phyloP scores from a whole-genome alignment of 768 basidiomycete genomes.

The Tricholoma matsutake region DNA sequence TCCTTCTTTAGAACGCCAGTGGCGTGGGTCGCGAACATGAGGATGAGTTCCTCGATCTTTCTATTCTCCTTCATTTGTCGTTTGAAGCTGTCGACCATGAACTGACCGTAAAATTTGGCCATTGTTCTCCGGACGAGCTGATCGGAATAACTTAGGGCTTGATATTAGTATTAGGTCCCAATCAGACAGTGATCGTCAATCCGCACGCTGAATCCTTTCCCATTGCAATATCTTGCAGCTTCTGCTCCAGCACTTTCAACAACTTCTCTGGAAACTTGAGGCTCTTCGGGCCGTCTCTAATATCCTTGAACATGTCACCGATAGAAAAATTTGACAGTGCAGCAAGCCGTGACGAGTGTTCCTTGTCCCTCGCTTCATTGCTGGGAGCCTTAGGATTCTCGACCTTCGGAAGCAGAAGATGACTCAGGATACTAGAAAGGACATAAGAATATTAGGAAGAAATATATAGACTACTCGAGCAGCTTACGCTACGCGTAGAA shows the following conservation, averaged over 20 bases:
- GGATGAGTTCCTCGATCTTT: constrained; percentile 95
- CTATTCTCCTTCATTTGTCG: constrained; percentile 93
- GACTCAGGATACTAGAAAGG: constrained; percentile 60
- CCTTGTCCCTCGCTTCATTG: constrained; percentile 50
- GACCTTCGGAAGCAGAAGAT: constrained; percentile 63
- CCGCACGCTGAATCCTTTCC: constrained; percentile 87
- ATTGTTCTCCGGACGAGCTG: constrained; percentile 86
- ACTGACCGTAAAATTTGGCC: constrained; percentile 90
- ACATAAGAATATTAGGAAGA: neutral
- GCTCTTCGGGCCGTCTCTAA: constrained; percentile 74
- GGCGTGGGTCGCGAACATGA: constrained; percentile 93
- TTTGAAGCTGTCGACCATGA: constrained; percentile 80
- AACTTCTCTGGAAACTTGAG: constrained; percentile 95
- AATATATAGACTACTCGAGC: neutral
- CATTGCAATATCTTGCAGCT: constrained; percentile 90
- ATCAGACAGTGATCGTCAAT: neutral
- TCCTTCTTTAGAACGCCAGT: constrained; percentile 88
- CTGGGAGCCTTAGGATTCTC: constrained; percentile 28
- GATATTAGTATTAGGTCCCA: constrained; percentile 2
- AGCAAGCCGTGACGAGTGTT: constrained; percentile 66
- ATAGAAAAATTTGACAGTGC: constrained; percentile 68
- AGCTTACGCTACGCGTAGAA: constrained; percentile 78
- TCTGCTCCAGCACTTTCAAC: constrained; percentile 85
- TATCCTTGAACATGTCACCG: constrained; percentile 79
- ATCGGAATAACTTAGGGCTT: constrained; percentile 72